Conservation (phyloP, 768 basidiomycete genomes). For the Cyathus striatus region DNA sequence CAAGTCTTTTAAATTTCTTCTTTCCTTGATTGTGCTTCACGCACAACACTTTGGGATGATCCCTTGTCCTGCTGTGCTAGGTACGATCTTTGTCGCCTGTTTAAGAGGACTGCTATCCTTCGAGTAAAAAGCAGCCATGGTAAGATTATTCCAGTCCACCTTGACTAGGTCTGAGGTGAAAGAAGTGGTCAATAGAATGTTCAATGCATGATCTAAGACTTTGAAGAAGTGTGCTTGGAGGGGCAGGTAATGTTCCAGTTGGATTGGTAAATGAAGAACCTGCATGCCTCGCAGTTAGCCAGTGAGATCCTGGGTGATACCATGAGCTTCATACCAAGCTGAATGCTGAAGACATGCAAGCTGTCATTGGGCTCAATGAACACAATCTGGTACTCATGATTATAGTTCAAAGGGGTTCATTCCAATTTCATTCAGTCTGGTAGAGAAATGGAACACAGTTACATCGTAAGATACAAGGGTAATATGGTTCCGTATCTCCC, state of each 20-base stretch:
- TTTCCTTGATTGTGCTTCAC: too few species aligned
- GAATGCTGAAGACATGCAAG: slow-evolving; percentile 54
- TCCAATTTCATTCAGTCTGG: slow-evolving; percentile 5
- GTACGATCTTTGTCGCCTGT: slow-evolving; percentile 34
- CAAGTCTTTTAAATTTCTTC: too few species aligned
- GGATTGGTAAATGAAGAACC: slow-evolving; percentile 56
- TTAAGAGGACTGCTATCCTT: slow-evolving; percentile 27
- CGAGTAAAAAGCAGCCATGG: slow-evolving; percentile 50
- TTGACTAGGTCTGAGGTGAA: slow-evolving; percentile 47
- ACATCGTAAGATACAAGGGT: too few species aligned
- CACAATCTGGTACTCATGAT: slow-evolving; percentile 59
- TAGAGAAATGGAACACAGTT: slow-evolving; percentile 25
- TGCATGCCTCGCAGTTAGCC: too few species aligned
- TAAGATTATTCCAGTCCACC: slow-evolving; percentile 49
- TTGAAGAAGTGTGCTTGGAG: slow-evolving; percentile 46
- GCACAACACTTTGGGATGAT: too few species aligned
- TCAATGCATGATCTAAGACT: slow-evolving; percentile 48
- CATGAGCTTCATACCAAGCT: slow-evolving; percentile 44
- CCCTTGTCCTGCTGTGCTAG: slow-evolving; percentile 48
- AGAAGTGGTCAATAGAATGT: slow-evolving; percentile 43
- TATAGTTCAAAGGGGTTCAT: slow-evolving; percentile 43
- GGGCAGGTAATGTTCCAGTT: slow-evolving; percentile 34
- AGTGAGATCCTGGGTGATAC: too few species aligned
- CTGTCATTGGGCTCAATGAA: slow-evolving; percentile 61
- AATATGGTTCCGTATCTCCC: too few species aligned